These are phyloP conservation scores for Penicillium taxi DNA, from an alignment of 495 filamentous ascomycete genomes.

Conservation along the genomic window DNA sequence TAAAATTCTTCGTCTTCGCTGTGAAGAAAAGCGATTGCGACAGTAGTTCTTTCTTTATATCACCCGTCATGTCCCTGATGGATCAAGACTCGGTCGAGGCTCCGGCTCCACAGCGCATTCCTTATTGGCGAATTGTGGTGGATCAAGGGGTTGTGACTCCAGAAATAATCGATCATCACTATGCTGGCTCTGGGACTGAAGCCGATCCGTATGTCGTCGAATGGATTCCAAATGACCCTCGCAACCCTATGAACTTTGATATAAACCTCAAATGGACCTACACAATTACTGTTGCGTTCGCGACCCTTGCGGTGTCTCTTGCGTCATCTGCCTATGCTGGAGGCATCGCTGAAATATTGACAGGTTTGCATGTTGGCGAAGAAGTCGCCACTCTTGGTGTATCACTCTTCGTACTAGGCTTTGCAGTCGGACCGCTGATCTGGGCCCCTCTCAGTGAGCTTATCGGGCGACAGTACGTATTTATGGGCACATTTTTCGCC, in stretches of 20 bases:
- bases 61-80: not conserved
- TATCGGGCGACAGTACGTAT: slow-evolving; percentile 2
- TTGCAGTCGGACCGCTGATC: slow-evolving; percentile 4
- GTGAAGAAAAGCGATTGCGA: no score
- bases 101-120: slow-evolving; percentile 10
- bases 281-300: slow-evolving; percentile 2
- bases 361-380: not conserved
- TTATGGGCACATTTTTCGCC: not conserved
- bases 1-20: no score
- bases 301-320: slow-evolving; percentile 4
- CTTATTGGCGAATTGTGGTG: slow-evolving; percentile 22
- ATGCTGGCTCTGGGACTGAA: slow-evolving; percentile 53
- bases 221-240: slow-evolving; percentile 54
- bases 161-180: slow-evolving; percentile 40
- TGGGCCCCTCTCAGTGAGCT: slow-evolving; percentile 6
- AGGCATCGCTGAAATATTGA: slow-evolving; percentile 2
- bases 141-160: slow-evolving; percentile 23
- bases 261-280: slow-evolving; percentile 40
- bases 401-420: slow-evolving; percentile 2
- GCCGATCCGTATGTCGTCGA: slow-evolving; percentile 59
- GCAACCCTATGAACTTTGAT: slow-evolving; percentile 53
- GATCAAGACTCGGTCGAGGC: slow-evolving; percentile 5
- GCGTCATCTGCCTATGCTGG: slow-evolving; percentile 4
- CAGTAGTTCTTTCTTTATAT: not conserved
- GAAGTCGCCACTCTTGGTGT: slow-evolving; percentile 4